phyloP scores from a whole-genome alignment of 2,329 filamentous ascomycete genomes.

The Apiospora malaysiana region DNA sequence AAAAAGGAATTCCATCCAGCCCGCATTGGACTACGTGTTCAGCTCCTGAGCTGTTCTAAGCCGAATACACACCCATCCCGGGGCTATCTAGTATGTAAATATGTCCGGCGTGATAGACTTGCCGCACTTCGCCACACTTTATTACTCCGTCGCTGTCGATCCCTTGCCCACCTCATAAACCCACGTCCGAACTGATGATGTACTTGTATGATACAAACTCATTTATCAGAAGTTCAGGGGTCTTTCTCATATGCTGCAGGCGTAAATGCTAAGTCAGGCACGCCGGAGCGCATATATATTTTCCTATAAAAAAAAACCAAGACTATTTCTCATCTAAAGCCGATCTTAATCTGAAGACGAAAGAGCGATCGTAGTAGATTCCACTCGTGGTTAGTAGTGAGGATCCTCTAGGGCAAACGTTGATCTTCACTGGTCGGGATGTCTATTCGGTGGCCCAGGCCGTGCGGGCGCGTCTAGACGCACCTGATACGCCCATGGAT shows the following conservation, averaged over 20 bases:
- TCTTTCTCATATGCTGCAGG: not conserved
- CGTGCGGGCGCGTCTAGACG: not conserved
- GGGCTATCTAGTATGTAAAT: no score
- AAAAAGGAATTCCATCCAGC: not conserved
- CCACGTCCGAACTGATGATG: not conserved
- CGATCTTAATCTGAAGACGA: not conserved
- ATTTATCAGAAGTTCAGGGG: not conserved
- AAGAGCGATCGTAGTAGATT: not conserved
- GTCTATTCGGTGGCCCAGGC: not conserved
- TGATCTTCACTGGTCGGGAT: not conserved
- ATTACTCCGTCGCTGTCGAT: not conserved
- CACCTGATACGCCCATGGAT: not conserved
- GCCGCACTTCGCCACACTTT: not conserved
- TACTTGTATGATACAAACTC: not conserved
- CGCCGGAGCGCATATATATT: not conserved
- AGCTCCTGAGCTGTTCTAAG: not conserved
- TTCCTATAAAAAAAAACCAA: not conserved
- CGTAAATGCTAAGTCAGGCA: not conserved
- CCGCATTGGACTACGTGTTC: not conserved
- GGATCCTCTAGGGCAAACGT: not conserved
- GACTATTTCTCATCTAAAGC: not conserved
- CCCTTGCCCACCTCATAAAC: not conserved
- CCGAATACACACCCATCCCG: no score
- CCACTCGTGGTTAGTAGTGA: not conserved
- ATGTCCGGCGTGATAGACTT: not conserved